phyloP scores from a whole-genome alignment of 139 green algal genomes.

The Yamagishiella unicocca region DNA sequence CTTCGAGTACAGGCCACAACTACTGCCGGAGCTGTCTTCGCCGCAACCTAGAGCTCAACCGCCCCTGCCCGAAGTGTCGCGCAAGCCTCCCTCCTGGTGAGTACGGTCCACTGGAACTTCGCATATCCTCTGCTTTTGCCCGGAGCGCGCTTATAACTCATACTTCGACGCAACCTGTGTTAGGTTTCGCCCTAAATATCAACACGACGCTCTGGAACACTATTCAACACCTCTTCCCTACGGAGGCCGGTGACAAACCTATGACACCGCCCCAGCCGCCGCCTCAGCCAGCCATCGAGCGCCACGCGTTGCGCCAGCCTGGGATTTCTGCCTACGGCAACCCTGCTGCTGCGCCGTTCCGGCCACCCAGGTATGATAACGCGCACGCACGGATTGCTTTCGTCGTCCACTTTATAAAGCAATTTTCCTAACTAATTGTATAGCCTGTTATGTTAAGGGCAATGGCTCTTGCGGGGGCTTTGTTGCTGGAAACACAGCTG shows the following conservation, averaged over 20 bases:
- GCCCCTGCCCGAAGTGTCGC: slow-evolving; percentile 65
- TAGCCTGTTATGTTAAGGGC: no score
- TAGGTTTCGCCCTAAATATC: slow-evolving; percentile 53
- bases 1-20: slow-evolving; percentile 68
- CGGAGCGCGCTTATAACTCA: no score
- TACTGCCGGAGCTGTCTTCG: slow-evolving; percentile 67
- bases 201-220: slow-evolving; percentile 73
- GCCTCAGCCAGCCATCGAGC: background rate
- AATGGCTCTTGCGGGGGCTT: no score
- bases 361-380: slow-evolving; percentile 8
- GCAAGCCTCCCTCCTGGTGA: slow-evolving; percentile 19
- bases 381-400: no score
- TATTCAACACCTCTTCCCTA: slow-evolving; percentile 68
- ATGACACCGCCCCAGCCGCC: background rate
- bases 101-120: background rate
- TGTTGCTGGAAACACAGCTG: no score
- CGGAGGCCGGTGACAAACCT: slow-evolving; percentile 15
- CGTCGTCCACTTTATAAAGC: no score
- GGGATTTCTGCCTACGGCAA: background rate
- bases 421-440: no score
- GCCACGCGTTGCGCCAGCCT: background rate
- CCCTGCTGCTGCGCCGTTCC: slow-evolving; percentile 8
- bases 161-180: no score
- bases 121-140: background rate
- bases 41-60: slow-evolving; percentile 51